These are phyloP conservation scores for Venturia oleaginea DNA, from an alignment of 2,329 filamentous ascomycete species.

Conservation along the genomic window DNA sequence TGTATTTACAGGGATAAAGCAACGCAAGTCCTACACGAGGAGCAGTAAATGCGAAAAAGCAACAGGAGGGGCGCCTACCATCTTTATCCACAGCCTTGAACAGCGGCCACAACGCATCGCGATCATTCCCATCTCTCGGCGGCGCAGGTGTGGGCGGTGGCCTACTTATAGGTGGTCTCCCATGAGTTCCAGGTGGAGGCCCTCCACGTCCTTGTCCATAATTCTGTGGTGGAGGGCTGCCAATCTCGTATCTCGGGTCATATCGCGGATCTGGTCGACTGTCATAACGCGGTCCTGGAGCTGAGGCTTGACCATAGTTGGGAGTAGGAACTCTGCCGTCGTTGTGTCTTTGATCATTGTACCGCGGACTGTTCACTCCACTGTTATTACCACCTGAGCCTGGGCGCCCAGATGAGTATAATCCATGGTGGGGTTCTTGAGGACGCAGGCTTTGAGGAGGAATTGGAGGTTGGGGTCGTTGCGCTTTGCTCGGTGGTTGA, in stretches of 20 bases:
- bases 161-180: constrained; percentile 48
- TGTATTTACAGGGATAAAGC: background rate
- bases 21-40: background rate
- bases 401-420: constrained; percentile 22
- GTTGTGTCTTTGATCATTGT: constrained; percentile 10
- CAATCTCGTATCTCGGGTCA: constrained; percentile 29
- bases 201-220: constrained; percentile 36
- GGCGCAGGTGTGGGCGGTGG: constrained; percentile 40
- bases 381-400: constrained; percentile 25
- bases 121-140: constrained; percentile 52
- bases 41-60: background rate
- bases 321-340: background rate
- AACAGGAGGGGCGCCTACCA: constrained; percentile 37
- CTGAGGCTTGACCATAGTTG: background rate
- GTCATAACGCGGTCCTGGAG: constrained; percentile 20
- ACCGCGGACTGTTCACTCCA: constrained; percentile 21
- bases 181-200: constrained; percentile 54
- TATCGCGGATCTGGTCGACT: constrained; percentile 18
- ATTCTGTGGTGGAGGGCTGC: constrained; percentile 38
- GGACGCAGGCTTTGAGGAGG: constrained; percentile 29
- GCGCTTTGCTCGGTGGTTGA: constrained; percentile 26
- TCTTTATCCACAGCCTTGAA: constrained; percentile 89
- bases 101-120: constrained; percentile 65
- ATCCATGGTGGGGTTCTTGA: constrained; percentile 26
- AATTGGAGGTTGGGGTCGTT: constrained; percentile 20